Percentiles rank a stretch among this genome's conserved stretches.
Conservation (phyloP, 2,329 filamentous ascomycete species). For the Arthrobotrys sinensis region DNA sequence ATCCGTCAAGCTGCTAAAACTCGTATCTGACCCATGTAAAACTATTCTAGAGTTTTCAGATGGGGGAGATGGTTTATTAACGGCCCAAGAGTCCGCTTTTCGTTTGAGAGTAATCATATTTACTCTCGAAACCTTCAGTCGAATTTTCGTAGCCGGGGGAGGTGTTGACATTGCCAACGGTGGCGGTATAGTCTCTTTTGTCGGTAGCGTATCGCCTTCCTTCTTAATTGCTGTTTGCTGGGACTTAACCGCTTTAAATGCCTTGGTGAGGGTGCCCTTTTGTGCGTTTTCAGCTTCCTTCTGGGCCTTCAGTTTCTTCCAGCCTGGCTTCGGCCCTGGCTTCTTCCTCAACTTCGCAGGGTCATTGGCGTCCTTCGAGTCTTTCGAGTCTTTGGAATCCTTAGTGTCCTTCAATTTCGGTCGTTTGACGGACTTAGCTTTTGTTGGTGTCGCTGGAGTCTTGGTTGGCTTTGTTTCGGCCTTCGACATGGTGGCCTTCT, state of each 20-base stretch:
- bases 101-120: slow-evolving; percentile 54
- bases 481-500: slow-evolving; percentile 46
- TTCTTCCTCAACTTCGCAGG: slow-evolving; percentile 44
- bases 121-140: slow-evolving; percentile 38
- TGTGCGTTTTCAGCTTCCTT: slow-evolving; percentile 20
- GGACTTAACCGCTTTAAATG: slow-evolving; percentile 48
- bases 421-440: slow-evolving; percentile 32
- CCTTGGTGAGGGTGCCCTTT: slow-evolving; percentile 49
- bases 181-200: neutral
- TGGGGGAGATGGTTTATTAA: slow-evolving; percentile 18
- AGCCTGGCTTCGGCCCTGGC: slow-evolving; percentile 41
- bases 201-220: neutral
- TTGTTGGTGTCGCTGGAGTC: slow-evolving; percentile 20
- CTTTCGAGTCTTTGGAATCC: neutral
- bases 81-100: slow-evolving; percentile 19
- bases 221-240: slow-evolving; percentile 29
- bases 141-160: slow-evolving; percentile 3
- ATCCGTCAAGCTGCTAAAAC: slow-evolving; percentile 53
- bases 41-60: slow-evolving; percentile 36
- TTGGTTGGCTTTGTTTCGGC: slow-evolving; percentile 2
- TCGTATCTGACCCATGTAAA: slow-evolving; percentile 56
- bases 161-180: slow-evolving; percentile 8
- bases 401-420: slow-evolving; percentile 27
- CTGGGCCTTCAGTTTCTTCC: slow-evolving; percentile 35
- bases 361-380: slow-evolving; percentile 18